These are phyloP conservation scores for Dittrichia graveolens DNA, from an alignment of 129 eudicot species.

Conservation along the genomic window DNA sequence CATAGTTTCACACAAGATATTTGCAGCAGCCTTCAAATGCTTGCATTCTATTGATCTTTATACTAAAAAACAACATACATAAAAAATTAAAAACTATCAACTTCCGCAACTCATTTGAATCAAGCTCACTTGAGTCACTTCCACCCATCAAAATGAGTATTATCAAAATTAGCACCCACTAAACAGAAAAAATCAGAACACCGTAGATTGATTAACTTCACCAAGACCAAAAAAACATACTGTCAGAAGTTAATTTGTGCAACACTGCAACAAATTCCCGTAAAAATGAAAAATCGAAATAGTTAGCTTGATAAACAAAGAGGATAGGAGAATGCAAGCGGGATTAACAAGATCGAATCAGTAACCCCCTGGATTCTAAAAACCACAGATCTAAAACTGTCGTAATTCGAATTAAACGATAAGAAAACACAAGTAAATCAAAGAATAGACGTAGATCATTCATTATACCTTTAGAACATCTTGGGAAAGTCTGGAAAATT, in stretches of 20 bases:
- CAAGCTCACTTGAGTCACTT: slow-evolving; percentile 23
- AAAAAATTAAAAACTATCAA: background rate
- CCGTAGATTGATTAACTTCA: background rate
- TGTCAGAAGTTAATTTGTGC: background rate
- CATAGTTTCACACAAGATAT: background rate
- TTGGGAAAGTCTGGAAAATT: background rate
- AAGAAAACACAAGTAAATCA: slow-evolving; percentile 1
- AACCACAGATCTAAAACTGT: slow-evolving; percentile 31
- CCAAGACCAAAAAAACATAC: background rate
- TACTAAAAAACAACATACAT: background rate
- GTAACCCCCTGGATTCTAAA: slow-evolving; percentile 16
- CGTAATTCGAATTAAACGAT: slow-evolving; percentile 17
- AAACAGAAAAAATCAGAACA: slow-evolving; percentile 5
- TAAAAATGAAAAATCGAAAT: slow-evolving; percentile 2
- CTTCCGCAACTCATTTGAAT: slow-evolving; percentile 19
- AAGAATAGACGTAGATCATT: slow-evolving; percentile 9
- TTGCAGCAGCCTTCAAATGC: background rate
- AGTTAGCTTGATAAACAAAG: background rate
- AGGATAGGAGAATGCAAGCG: slow-evolving; percentile 18
- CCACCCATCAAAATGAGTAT: slow-evolving; percentile 6
- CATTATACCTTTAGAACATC: slow-evolving; percentile 24
- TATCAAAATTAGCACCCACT: slow-evolving; percentile 3
- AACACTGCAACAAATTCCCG: slow-evolving; percentile 13
- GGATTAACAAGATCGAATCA: slow-evolving; percentile 8
- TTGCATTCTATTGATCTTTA: background rate